phyloP scores from a whole-genome alignment of 2,329 filamentous ascomycete genomes.

The Penicillium sp. region DNA sequence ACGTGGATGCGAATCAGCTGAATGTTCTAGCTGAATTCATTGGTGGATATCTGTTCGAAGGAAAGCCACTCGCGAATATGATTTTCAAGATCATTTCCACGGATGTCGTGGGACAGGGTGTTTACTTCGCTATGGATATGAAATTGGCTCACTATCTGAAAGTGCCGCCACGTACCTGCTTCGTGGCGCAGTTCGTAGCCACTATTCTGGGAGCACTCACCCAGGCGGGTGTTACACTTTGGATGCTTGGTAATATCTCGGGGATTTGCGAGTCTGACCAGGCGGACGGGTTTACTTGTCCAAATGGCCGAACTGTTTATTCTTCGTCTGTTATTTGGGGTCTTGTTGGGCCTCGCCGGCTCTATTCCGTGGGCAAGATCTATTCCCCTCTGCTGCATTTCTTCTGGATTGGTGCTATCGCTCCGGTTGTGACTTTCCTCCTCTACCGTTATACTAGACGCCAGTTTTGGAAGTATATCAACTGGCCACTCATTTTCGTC shows the following conservation, averaged over 20 bases:
- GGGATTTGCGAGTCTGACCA: conserved; percentile 45
- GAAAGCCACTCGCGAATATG: conserved; percentile 47
- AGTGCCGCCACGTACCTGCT: conserved; percentile 49
- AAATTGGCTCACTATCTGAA: conserved; percentile 55
- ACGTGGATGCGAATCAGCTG: conserved; percentile 45
- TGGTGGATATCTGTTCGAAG: conserved; percentile 46
- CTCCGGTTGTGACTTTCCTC: conserved; percentile 21
- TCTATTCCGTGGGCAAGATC: conserved; percentile 49
- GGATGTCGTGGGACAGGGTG: conserved; percentile 46
- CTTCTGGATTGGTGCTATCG: conserved; percentile 50
- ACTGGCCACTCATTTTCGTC: conserved; percentile 33
- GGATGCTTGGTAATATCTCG: conserved; percentile 42
- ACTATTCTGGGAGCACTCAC: conserved; percentile 49
- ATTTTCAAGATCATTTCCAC: conserved; percentile 46
- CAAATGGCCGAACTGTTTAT: conserved; percentile 50
- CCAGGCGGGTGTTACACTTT: conserved; percentile 40
- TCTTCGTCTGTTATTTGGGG: conserved; percentile 53
- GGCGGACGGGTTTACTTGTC: conserved; percentile 50
- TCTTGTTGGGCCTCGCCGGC: conserved; percentile 50
- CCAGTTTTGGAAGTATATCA: conserved; percentile 38
- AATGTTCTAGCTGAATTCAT: conserved; percentile 48
- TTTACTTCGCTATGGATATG: conserved; percentile 51
- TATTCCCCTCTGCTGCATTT: conserved; percentile 51
- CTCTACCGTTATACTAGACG: conserved; percentile 28
- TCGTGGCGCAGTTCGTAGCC: conserved; percentile 50